Percentiles rank a stretch among this genome's conserved stretches.
Conservation (phyloP, 2,329 filamentous ascomycete species). For the Stachybotrys elegans region DNA sequence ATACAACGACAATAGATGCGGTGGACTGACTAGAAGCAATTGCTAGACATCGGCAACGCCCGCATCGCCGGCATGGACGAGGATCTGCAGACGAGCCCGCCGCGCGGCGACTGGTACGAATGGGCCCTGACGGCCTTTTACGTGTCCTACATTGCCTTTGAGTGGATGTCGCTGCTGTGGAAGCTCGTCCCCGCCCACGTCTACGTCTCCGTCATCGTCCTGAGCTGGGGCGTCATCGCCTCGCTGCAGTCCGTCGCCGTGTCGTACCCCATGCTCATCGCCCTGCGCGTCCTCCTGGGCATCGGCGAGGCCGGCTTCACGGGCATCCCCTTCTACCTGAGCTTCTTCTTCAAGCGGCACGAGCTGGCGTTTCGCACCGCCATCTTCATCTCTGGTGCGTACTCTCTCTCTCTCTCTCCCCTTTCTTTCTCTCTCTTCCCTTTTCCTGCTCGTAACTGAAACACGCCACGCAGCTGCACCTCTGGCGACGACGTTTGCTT, state of each 20-base stretch:
- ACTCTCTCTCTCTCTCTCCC: background rate
- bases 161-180: constrained; percentile 63
- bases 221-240: constrained; percentile 74
- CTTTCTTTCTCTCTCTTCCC: constrained; percentile 2
- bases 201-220: constrained; percentile 57
- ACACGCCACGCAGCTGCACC: constrained; percentile 53
- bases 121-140: constrained; percentile 60
- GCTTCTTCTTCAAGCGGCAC: constrained; percentile 57
- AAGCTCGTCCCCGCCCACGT: constrained; percentile 55
- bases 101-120: constrained; percentile 46
- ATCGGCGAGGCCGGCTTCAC: constrained; percentile 62
- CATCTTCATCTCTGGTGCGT: constrained; percentile 70
- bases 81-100: constrained; percentile 49
- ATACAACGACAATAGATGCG: constrained; percentile 1
- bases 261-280: constrained; percentile 56
- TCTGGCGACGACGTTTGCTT: constrained; percentile 73
- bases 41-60: constrained; percentile 56
- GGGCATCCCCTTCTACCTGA: constrained; percentile 59
- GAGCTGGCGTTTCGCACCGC: constrained; percentile 84
- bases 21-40: too few relatives aligned
- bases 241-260: constrained; percentile 65
- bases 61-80: constrained; percentile 59
- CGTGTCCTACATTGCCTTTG: constrained; percentile 57
- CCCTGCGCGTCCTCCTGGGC: constrained; percentile 52
- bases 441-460: background rate